These are phyloP conservation scores for Auricularia sp. DNA, from an alignment of 768 basidiomycete species.

Conservation along the genomic window DNA sequence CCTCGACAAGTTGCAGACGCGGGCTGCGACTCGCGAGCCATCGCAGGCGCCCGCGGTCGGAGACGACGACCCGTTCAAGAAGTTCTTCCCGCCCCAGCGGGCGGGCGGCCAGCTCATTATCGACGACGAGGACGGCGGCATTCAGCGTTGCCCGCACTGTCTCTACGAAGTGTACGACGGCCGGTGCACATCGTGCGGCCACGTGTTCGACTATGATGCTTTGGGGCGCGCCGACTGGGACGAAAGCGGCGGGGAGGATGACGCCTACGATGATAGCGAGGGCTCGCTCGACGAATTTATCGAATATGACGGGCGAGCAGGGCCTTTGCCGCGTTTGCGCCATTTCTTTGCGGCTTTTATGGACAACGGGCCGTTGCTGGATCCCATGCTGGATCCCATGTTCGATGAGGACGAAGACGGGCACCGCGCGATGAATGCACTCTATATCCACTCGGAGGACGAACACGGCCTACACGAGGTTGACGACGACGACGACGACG, in stretches of 20 bases:
- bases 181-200: slow-evolving; percentile 50
- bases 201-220: slow-evolving; percentile 33
- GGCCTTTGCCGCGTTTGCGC: neutral
- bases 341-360: neutral
- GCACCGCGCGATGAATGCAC: too few species aligned
- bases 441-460: too few species aligned
- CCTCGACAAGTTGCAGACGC: slow-evolving; percentile 15
- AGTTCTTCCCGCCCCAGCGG: neutral
- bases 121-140: slow-evolving; percentile 64
- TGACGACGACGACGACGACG: neutral
- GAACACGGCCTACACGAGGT: neutral
- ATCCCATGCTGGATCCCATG: neutral
- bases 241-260: neutral
- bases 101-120: slow-evolving; percentile 43
- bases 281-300: neutral
- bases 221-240: neutral
- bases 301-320: neutral
- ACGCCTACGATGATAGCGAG: neutral
- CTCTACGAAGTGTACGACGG: slow-evolving; percentile 72
- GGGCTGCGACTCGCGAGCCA: slow-evolving; percentile 13
- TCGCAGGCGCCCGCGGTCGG: slow-evolving; percentile 13
- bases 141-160: slow-evolving; percentile 69
- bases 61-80: slow-evolving; percentile 38
- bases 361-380: neutral
- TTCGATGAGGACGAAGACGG: neutral